These are phyloP conservation scores for Castanea crenata DNA, from an alignment of 306 rosid species.

Conservation along the genomic window DNA sequence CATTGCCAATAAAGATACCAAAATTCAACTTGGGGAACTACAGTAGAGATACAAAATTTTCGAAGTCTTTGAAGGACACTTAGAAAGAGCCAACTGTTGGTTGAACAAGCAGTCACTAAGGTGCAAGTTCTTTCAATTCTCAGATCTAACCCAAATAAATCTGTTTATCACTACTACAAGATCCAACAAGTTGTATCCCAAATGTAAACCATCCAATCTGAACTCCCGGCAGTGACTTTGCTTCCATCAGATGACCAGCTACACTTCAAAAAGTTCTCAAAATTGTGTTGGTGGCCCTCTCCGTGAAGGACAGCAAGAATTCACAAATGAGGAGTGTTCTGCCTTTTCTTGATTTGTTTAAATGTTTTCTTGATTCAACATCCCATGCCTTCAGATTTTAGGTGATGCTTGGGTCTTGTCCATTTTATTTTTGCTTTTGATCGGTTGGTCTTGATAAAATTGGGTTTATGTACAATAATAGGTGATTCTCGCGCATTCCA, in stretches of 20 bases:
- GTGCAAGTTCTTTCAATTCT: not conserved
- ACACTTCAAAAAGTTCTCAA: slow-evolving; percentile 83
- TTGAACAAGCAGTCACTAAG: not conserved
- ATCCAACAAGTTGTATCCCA: slow-evolving; percentile 93
- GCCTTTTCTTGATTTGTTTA: slow-evolving; percentile 70
- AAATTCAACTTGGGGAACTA: too few relatives aligned
- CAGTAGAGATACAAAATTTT: slow-evolving; percentile 34
- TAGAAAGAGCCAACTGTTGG: too few relatives aligned
- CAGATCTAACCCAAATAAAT: slow-evolving; percentile 87
- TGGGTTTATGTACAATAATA: too few relatives aligned
- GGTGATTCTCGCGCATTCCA: too few relatives aligned
- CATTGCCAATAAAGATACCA: too few relatives aligned
- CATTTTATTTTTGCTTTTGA: too few relatives aligned
- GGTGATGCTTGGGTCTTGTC: too few relatives aligned
- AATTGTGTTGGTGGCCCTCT: slow-evolving; percentile 92
- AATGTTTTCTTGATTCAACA: slow-evolving; percentile 79
- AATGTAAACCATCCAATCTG: slow-evolving; percentile 90
- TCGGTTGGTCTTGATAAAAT: too few relatives aligned
- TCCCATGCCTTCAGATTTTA: slow-evolving; percentile 95
- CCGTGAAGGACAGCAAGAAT: slow-evolving; percentile 89
- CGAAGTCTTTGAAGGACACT: too few relatives aligned
- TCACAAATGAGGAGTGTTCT: slow-evolving; percentile 93
- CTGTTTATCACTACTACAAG: slow-evolving; percentile 91
- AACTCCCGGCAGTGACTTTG: slow-evolving; percentile 91
- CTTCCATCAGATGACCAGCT: slow-evolving; percentile 93